phyloP scores from a whole-genome alignment of 2,329 filamentous ascomycete genomes.

The Trichoderma citrinoviride region DNA sequence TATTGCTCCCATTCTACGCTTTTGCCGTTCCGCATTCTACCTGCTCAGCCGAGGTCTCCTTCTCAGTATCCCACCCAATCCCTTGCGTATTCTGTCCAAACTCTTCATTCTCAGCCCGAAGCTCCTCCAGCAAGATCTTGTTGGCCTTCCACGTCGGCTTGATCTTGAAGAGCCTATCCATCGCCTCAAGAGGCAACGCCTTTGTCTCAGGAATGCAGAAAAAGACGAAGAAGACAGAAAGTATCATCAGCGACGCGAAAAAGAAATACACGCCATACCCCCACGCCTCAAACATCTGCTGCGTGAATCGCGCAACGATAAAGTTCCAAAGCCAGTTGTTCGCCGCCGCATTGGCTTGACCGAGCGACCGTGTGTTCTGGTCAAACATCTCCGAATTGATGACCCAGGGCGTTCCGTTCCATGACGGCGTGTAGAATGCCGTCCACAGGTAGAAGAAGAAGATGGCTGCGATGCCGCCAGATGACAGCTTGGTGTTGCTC shows the following conservation, averaged over 20 bases:
- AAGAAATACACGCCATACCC: slow-evolving; percentile 55
- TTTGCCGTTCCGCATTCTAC: not conserved
- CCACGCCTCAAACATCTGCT: slow-evolving; percentile 39
- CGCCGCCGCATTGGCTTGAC: slow-evolving; percentile 13
- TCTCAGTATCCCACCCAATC: slow-evolving; percentile 8
- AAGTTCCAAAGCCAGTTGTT: slow-evolving; percentile 22
- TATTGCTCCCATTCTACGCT: not conserved
- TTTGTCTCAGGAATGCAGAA: slow-evolving; percentile 56
- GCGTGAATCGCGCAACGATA: slow-evolving; percentile 34
- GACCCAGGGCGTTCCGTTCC: slow-evolving; percentile 17
- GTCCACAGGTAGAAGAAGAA: slow-evolving; percentile 19
- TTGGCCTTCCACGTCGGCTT: slow-evolving; percentile 13
- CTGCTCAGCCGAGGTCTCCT: slow-evolving; percentile 6
- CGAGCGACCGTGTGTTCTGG: slow-evolving; percentile 14
- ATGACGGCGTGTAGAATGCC: slow-evolving; percentile 13
- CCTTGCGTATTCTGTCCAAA: not conserved
- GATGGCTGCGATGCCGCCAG: slow-evolving; percentile 9
- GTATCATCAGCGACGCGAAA: slow-evolving; percentile 50
- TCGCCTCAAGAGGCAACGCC: slow-evolving; percentile 49
- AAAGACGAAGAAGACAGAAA: slow-evolving; percentile 48
- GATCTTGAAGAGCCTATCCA: slow-evolving; percentile 12
- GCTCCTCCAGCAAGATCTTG: slow-evolving; percentile 2
- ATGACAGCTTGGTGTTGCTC: not conserved
- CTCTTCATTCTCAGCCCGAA: slow-evolving; percentile 6
- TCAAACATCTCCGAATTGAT: slow-evolving; percentile 20